Conservation (phyloP, 2,329 filamentous ascomycete genomes). For the Metarhizium brunneum region DNA sequence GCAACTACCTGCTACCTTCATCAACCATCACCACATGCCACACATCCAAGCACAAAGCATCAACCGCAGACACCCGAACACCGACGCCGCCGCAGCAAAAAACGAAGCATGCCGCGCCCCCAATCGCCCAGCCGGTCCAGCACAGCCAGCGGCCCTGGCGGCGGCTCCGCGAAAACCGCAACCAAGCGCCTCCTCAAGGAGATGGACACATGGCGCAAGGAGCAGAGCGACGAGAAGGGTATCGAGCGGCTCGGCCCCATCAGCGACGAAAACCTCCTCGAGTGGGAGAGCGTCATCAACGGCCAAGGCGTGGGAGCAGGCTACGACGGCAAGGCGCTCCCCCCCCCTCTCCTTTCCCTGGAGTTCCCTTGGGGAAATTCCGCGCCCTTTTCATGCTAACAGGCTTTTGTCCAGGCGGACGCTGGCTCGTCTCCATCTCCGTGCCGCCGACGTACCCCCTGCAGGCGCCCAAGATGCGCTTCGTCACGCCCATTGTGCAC, state of each 20-base stretch:
- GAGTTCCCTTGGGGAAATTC: too few species aligned
- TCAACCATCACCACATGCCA: too few species aligned
- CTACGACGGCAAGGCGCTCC: conserved; percentile 41
- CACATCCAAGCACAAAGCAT: background rate
- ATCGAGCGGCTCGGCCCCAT: conserved; percentile 51
- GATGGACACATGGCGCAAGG: conserved; percentile 42
- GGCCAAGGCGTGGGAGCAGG: conserved; percentile 45
- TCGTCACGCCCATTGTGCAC: conserved; percentile 78
- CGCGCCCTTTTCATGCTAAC: too few species aligned
- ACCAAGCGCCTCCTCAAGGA: conserved; percentile 50
- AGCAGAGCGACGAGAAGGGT: conserved; percentile 38
- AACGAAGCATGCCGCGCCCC: conserved; percentile 5
- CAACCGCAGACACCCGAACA: background rate
- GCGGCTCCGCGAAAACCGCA: conserved; percentile 33
- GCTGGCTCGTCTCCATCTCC: conserved; percentile 72
- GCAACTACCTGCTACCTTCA: too few species aligned
- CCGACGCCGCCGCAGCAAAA: background rate
- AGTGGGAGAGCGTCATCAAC: conserved; percentile 52
- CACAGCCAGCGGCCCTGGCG: background rate
- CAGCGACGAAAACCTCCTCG: conserved; percentile 43
- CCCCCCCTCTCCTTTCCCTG: background rate
- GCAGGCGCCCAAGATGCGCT: conserved; percentile 65
- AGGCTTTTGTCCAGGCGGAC: conserved; percentile 42
- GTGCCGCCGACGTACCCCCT: conserved; percentile 75
- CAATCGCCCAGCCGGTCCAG: conserved; percentile 3